Conservation (phyloP, 306 rosid genomes). For the Medicago ruthenica region DNA sequence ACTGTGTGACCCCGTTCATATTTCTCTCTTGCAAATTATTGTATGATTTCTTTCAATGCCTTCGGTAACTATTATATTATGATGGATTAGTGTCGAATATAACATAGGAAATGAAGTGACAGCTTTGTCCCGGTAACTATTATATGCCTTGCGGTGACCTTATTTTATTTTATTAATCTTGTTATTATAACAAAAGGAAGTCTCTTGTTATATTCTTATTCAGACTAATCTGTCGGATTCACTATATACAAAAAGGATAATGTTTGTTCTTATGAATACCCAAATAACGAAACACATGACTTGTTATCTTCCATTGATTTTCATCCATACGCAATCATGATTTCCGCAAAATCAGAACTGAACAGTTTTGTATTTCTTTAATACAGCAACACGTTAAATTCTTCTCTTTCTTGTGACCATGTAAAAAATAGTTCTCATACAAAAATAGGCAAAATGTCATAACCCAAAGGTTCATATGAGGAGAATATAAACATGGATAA, state of each 20-base stretch:
- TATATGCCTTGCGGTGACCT: neutral
- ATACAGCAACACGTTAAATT: no score
- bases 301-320: no score
- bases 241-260: neutral
- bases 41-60: slow-evolving; percentile 35
- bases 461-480: neutral
- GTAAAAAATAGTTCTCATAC: no score
- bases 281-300: no score
- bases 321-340: no score
- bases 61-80: slow-evolving; percentile 1
- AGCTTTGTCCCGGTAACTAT: neutral
- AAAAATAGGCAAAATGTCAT: neutral
- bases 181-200: neutral
- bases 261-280: no score
- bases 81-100: neutral
- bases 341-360: no score
- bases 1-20: slow-evolving; percentile 16
- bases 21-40: slow-evolving; percentile 38
- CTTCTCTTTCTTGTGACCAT: no score
- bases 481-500: neutral
- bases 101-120: neutral
- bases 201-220: neutral
- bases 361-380: no score
- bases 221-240: neutral
- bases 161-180: neutral